Conservation (phyloP, 495 filamentous ascomycete genomes). For the Trichoderma virens region DNA sequence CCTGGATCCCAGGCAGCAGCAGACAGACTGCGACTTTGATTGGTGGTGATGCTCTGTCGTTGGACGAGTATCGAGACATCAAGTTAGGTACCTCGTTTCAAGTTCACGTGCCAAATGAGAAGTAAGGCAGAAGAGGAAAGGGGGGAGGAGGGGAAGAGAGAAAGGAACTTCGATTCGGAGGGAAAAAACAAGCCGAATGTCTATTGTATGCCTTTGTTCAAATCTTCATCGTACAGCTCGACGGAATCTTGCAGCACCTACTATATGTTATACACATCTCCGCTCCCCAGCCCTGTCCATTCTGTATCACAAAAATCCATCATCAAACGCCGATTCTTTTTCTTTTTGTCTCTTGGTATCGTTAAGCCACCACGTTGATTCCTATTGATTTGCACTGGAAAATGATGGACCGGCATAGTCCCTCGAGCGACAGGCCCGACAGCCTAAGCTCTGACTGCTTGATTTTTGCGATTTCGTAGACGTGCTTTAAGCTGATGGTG, state of each 20-base stretch:
- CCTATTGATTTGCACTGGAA: constrained; percentile 84
- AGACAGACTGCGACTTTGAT: no score
- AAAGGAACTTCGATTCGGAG: neutral
- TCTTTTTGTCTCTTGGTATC: neutral
- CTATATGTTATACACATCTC: neutral
- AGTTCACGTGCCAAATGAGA: no score
- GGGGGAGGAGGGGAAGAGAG: neutral
- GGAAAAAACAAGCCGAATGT: neutral
- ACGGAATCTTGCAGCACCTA: no score
- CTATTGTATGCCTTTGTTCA: neutral
- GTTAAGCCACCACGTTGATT: constrained; percentile 65
- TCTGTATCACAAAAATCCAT: neutral
- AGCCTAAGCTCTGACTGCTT: constrained; percentile 80
- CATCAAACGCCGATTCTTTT: neutral
- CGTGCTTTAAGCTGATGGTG: constrained; percentile 82
- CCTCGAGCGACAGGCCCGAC: constrained; percentile 70
- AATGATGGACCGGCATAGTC: constrained; percentile 77
- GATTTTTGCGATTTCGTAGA: constrained; percentile 97
- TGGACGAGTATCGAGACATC: no score
- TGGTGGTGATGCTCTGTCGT: no score
- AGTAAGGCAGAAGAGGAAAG: no score
- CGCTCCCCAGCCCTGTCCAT: no score
- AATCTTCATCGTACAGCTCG: neutral
- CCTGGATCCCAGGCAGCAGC: no score
- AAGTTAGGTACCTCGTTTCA: no score